Conservation (phyloP, 345 rosid genomes). For the Corchorus olitorius region DNA sequence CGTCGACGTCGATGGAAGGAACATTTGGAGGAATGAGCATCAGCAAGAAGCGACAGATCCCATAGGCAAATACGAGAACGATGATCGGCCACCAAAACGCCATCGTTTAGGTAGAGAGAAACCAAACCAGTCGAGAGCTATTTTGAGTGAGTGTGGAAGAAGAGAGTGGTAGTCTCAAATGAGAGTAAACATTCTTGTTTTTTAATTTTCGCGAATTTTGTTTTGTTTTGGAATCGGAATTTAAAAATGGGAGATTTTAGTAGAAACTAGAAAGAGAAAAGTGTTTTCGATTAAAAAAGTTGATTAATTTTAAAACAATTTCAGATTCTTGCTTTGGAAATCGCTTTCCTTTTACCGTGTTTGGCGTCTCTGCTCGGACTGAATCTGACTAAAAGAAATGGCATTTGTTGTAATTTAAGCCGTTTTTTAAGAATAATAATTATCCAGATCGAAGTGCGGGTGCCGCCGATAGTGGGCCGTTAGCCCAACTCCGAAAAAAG, state of each 20-base stretch:
- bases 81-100: slow-evolving; percentile 92
- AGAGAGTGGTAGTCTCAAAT: slow-evolving; percentile 1
- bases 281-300: not conserved
- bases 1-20: slow-evolving; percentile 92
- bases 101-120: slow-evolving; percentile 36
- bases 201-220: not conserved
- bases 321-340: not conserved
- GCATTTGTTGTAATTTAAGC: not conserved
- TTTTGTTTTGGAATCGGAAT: not conserved
- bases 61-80: slow-evolving; percentile 85
- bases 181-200: not conserved
- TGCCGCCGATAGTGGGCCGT: not conserved
- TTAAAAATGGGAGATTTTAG: not conserved
- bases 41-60: slow-evolving; percentile 80
- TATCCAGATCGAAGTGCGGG: not conserved
- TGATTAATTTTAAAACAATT: not conserved
- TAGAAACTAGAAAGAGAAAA: too few relatives aligned
- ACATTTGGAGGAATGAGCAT: slow-evolving; percentile 93
- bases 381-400: not conserved
- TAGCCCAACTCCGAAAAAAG: too few relatives aligned
- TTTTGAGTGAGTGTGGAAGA: slow-evolving; percentile 7
- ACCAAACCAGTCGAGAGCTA: not conserved
- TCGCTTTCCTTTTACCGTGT: not conserved
- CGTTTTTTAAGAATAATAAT: not conserved
- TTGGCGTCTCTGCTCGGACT: not conserved